A percentile compares a stretch with the other conserved stretches of the same genome.
These are phyloP conservation scores for Aspergillus versicolor DNA, from an alignment of 2,329 filamentous ascomycete genomes.

Conservation along the genomic window DNA sequence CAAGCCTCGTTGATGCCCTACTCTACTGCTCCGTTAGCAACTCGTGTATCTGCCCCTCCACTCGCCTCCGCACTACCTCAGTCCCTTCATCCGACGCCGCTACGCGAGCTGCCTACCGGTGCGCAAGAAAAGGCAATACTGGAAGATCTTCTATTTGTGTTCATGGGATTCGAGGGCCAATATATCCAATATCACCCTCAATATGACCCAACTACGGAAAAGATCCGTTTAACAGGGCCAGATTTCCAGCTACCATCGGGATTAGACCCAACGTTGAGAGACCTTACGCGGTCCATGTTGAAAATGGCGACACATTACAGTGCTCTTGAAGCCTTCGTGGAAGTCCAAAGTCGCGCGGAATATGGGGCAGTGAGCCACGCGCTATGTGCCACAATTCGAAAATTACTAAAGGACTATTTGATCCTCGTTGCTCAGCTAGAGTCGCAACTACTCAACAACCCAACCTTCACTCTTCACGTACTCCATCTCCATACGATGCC, in stretches of 20 bases:
- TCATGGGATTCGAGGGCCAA: conserved; percentile 98
- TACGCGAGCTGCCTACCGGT: conserved; percentile 72
- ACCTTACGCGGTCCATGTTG: conserved; percentile 83
- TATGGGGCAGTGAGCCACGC: conserved; percentile 96
- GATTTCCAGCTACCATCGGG: conserved; percentile 76
- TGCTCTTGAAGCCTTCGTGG: conserved; percentile 87
- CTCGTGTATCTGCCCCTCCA: conserved; percentile 61
- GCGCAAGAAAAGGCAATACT: conserved; percentile 83
- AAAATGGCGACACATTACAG: conserved; percentile 93
- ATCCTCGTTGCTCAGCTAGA: conserved; percentile 91
- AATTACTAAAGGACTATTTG: conserved; percentile 88
- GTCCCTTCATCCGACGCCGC: conserved; percentile 64
- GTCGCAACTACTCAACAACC: conserved; percentile 84
- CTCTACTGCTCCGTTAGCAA: conserved; percentile 71
- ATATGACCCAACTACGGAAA: conserved; percentile 82
- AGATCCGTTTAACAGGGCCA: conserved; percentile 81
- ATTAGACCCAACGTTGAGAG: conserved; percentile 85
- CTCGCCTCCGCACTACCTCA: conserved; percentile 66
- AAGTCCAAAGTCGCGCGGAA: conserved; percentile 88
- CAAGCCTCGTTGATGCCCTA: conserved; percentile 72
- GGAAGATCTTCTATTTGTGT: conserved; percentile 88
- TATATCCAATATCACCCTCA: conserved; percentile 83
- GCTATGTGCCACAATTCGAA: conserved; percentile 90
- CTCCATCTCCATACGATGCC: conserved; percentile 88
- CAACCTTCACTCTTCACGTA: conserved; percentile 86